Percentiles rank a stretch among this genome's conserved stretches.
phyloP scores from a whole-genome alignment of 129 eudicot genomes.

The Deinandra increscens region DNA sequence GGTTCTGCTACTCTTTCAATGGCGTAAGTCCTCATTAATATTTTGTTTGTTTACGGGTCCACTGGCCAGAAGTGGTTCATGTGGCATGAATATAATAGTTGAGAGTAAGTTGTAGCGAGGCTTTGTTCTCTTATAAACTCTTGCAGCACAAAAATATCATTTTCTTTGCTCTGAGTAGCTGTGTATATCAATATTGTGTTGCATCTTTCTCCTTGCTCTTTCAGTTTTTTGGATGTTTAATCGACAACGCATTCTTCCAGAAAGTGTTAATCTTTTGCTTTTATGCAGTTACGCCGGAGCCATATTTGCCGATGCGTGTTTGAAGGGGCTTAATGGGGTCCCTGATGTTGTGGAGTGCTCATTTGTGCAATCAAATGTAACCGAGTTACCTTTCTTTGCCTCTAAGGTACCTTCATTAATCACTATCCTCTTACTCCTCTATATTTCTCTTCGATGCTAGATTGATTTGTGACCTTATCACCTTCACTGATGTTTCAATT shows the following conservation, averaged over 20 bases:
- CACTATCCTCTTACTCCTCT: not conserved
- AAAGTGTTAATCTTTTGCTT: not conserved
- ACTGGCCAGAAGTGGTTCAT: too few species aligned
- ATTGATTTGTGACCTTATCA: not conserved
- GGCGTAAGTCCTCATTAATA: slow-evolving; percentile 66
- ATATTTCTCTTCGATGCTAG: not conserved
- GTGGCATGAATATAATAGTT: not conserved
- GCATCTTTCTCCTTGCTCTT: not conserved
- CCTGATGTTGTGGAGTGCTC: slow-evolving; percentile 98
- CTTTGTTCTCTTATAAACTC: not conserved
- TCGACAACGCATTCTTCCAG: not conserved
- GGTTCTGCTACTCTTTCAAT: slow-evolving; percentile 99
- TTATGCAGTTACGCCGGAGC: slow-evolving; percentile 94
- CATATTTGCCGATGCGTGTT: slow-evolving; percentile 96
- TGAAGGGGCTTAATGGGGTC: slow-evolving; percentile 98
- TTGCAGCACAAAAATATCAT: not conserved
- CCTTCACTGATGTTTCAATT: not conserved
- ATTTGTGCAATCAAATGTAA: slow-evolving; percentile 75
- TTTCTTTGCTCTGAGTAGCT: not conserved
- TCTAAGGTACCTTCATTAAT: slow-evolving; percentile 59
- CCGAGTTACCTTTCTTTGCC: slow-evolving; percentile 94
- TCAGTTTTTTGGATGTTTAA: not conserved
- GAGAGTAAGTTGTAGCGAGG: not conserved
- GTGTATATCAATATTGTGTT: not conserved
- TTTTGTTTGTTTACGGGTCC: too few species aligned